Evolutionary conservation across 441 rosid species (phyloP).

Genomic region (Corymbia citriodora): DNA sequence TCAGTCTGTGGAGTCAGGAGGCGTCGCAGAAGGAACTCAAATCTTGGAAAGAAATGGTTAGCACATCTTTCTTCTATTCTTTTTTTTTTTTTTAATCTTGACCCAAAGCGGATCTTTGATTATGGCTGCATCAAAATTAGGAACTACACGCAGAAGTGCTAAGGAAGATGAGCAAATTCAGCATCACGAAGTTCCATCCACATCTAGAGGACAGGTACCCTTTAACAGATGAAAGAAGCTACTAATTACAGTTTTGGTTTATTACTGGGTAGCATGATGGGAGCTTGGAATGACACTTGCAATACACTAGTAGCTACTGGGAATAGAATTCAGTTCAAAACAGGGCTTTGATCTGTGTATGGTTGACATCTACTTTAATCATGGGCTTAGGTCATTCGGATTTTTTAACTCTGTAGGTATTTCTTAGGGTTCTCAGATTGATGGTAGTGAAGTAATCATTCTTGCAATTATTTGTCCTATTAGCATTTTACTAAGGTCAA

Average conservation of each 20-base stretch:
- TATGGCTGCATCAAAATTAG: constrained; percentile 24
- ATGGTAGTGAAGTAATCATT: background rate
- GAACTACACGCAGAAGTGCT: constrained; percentile 27
- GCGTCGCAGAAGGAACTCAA: constrained; percentile 15
- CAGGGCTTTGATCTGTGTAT: background rate
- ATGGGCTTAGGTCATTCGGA: background rate
- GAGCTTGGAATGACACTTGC: background rate
- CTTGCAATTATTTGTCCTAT: background rate
- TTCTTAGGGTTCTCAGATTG: background rate
- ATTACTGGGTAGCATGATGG: background rate
- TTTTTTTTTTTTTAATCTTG: background rate
- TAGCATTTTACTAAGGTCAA: background rate
- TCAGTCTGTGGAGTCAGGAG: constrained; percentile 17
- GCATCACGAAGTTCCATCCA: constrained; percentile 12
- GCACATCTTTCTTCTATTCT: constrained; percentile 7
- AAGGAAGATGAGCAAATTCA: constrained; percentile 22
- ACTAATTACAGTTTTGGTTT: background rate
- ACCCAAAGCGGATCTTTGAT: constrained; percentile 1
- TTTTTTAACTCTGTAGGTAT: background rate
- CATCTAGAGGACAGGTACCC: constrained; percentile 41
- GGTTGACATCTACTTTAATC: background rate
- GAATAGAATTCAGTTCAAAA: background rate
- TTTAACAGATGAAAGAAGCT: background rate
- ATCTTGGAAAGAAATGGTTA: constrained; percentile 35
- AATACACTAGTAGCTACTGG: background rate